These are phyloP conservation scores for Halenospora varia DNA, from an alignment of 495 filamentous ascomycete genomes.

Conservation along the genomic window DNA sequence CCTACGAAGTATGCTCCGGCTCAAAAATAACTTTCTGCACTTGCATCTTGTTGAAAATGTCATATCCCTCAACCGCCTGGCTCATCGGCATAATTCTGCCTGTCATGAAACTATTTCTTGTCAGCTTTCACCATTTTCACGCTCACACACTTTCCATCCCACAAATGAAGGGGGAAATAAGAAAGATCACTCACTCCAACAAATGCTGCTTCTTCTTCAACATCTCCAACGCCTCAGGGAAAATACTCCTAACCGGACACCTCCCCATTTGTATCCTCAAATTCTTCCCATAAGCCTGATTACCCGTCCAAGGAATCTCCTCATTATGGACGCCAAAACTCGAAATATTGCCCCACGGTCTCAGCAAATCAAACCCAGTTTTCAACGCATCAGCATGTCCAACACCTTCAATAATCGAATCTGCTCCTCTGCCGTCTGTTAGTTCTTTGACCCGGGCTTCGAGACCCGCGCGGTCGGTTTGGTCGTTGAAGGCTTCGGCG, in stretches of 20 bases:
- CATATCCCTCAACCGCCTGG: conserved; percentile 82
- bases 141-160: conserved; percentile 13
- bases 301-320: conserved; percentile 80
- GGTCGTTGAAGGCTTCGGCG: conserved; percentile 83
- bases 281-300: conserved; percentile 87
- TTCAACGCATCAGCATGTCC: conserved; percentile 77
- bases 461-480: conserved; percentile 59
- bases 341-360: conserved; percentile 83
- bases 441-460: conserved; percentile 67
- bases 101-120: conserved; percentile 70
- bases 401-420: conserved; percentile 90
- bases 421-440: conserved; percentile 81
- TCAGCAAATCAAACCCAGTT: conserved; percentile 78
- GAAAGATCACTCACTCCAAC: conserved; percentile 59
- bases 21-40: conserved; percentile 77
- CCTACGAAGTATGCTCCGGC: conserved; percentile 15
- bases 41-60: conserved; percentile 89
- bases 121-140: conserved; percentile 13
- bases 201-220: conserved; percentile 79
- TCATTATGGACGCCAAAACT: conserved; percentile 93
- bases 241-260: conserved; percentile 86
- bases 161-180: background rate
- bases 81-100: conserved; percentile 89
- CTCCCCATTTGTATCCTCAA: conserved; percentile 88
- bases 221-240: conserved; percentile 70